phyloP scores from a whole-genome alignment of 352 stramenopile genomes.

The Globisporangium mamillatum region DNA sequence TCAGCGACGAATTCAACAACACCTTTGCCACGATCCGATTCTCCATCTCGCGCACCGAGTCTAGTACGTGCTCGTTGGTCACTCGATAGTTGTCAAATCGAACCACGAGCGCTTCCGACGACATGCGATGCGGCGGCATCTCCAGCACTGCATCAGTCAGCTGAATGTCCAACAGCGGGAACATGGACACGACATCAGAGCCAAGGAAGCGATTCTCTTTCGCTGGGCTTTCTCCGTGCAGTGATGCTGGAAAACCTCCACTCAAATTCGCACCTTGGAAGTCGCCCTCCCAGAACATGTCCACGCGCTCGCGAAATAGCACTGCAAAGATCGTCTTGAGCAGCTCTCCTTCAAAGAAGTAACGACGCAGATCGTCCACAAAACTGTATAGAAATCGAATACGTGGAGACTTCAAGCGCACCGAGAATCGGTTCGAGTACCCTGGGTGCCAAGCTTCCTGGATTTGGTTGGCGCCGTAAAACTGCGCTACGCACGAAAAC shows the following conservation, averaged over 20 bases:
- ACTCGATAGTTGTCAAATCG: constrained; percentile 63
- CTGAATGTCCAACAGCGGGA: constrained; percentile 70
- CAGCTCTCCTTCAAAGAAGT: constrained; percentile 67
- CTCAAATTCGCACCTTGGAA: constrained; percentile 52
- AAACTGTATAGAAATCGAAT: constrained; percentile 85
- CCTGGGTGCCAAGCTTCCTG: constrained; percentile 82
- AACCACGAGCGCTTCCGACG: constrained; percentile 66
- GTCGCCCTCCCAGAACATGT: constrained; percentile 73
- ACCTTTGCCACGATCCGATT: constrained; percentile 83
- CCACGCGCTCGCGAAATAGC: constrained; percentile 55
- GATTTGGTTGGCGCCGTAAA: constrained; percentile 73
- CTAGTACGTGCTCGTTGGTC: constrained; percentile 63
- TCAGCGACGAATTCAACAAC: constrained; percentile 79
- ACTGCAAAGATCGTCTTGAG: constrained; percentile 57
- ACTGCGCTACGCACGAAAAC: constrained; percentile 72
- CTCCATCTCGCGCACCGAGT: constrained; percentile 60
- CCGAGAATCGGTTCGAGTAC: constrained; percentile 67
- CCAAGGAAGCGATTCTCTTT: constrained; percentile 34
- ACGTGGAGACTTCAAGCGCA: constrained; percentile 72
- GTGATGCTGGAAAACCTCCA: constrained; percentile 10
- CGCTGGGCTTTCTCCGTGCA: constrained; percentile 4
- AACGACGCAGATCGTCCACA: constrained; percentile 71
- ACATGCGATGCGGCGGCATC: constrained; percentile 80
- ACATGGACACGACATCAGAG: constrained; percentile 79
- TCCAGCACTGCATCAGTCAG: constrained; percentile 67